Conservation (phyloP, 306 rosid genomes). For the Hippophae rhamnoides region DNA sequence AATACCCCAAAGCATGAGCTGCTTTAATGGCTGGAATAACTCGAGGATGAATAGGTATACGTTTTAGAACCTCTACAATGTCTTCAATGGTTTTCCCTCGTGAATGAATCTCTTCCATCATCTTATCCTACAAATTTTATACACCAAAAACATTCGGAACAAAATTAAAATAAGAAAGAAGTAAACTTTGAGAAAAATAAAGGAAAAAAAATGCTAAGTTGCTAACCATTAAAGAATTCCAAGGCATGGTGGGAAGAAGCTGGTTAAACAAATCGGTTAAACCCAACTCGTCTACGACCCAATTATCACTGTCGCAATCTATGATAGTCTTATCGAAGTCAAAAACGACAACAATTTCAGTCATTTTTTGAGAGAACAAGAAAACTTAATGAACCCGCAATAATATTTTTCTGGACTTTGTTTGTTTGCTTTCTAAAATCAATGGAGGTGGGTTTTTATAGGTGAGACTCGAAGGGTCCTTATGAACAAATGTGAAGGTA, state of each 20-base stretch:
- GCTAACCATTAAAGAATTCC: slow-evolving; percentile 37
- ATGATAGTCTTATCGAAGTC: slow-evolving; percentile 80
- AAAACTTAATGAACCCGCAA: background rate
- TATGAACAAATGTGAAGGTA: background rate
- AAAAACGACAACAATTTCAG: slow-evolving; percentile 49
- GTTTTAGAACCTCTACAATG: slow-evolving; percentile 33
- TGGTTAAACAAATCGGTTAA: no score
- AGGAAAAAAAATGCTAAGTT: background rate
- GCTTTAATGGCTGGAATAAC: slow-evolving; percentile 54
- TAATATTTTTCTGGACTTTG: background rate
- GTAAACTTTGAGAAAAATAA: no score
- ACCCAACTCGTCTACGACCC: no score
- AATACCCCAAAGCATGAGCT: slow-evolving; percentile 48
- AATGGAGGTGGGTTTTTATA: slow-evolving; percentile 31
- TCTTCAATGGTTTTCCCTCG: slow-evolving; percentile 47
- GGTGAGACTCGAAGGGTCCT: background rate
- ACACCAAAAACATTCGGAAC: background rate
- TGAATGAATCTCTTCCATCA: slow-evolving; percentile 64
- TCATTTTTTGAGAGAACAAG: slow-evolving; percentile 18
- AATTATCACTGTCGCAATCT: slow-evolving; percentile 31
- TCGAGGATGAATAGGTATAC: slow-evolving; percentile 45
- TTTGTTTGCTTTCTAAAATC: background rate
- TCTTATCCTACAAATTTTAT: slow-evolving; percentile 38
- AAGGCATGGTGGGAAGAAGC: no score
- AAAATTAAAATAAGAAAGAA: background rate